Percentiles rank a stretch among this genome's conserved stretches.
Evolutionary conservation across 805 yeast genomes (phyloP).

Genomic region (Candida ipomoeae): DNA sequence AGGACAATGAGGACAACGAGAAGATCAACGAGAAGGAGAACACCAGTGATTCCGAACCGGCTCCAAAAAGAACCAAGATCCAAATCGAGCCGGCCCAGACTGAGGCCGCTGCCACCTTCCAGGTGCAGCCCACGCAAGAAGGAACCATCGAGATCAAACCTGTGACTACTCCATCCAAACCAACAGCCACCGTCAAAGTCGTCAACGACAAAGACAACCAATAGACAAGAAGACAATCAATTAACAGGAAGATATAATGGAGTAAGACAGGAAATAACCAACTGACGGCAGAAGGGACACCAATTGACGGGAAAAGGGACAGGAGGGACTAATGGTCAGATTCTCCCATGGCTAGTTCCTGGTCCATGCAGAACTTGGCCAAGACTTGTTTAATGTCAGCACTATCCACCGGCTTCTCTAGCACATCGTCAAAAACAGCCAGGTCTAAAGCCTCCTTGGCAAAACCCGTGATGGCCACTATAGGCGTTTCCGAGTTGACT

Average conservation of each 20-base stretch:
- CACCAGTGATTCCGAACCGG: no score
- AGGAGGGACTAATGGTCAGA: no score
- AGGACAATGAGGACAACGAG: background rate
- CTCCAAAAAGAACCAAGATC: background rate
- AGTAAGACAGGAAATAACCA: no score
- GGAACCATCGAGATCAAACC: background rate
- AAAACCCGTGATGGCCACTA: slow-evolving; percentile 70
- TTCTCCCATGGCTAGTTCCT: background rate
- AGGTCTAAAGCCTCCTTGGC: slow-evolving; percentile 59
- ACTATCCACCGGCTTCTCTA: slow-evolving; percentile 63
- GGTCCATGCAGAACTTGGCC: slow-evolving; percentile 5
- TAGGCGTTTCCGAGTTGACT: slow-evolving; percentile 71
- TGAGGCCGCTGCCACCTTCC: background rate
- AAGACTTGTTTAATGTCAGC: slow-evolving; percentile 9
- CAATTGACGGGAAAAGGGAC: no score
- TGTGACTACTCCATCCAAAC: background rate
- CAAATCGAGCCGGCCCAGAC: background rate
- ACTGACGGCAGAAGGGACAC: no score
- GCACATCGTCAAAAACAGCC: slow-evolving; percentile 58
- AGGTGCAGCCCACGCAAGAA: background rate
- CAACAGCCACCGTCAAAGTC: background rate
- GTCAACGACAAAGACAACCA: background rate
- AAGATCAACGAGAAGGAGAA: background rate
- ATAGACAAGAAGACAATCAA: background rate
- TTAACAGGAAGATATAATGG: no score